These are phyloP conservation scores for Aspergillus sp. DNA, from an alignment of 2,329 filamentous ascomycete species.

Conservation along the genomic window DNA sequence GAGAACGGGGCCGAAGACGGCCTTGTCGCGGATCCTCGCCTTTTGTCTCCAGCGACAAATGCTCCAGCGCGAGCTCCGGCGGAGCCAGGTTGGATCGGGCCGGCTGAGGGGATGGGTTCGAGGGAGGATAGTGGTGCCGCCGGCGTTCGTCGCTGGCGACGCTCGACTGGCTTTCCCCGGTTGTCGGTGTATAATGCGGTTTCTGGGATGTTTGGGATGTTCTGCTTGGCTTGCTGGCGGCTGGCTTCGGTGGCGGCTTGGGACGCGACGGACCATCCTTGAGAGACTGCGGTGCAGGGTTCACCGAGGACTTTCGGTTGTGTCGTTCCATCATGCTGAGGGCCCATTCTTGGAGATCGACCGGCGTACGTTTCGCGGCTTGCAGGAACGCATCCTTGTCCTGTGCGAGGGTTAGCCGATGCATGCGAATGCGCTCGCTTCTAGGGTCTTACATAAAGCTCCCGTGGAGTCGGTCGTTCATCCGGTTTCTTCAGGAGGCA, in stretches of 20 bases:
- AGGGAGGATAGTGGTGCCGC: slow-evolving; percentile 13
- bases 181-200: slow-evolving; percentile 49
- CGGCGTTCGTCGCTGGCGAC: slow-evolving; percentile 23
- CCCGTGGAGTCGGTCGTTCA: slow-evolving; percentile 80
- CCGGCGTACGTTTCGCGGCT: slow-evolving; percentile 90
- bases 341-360: slow-evolving; percentile 89
- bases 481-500: slow-evolving; percentile 86
- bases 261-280: slow-evolving; percentile 40
- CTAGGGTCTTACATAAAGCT: slow-evolving; percentile 64
- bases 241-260: slow-evolving; percentile 25
- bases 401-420: slow-evolving; percentile 38
- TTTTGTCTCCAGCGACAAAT: slow-evolving; percentile 34
- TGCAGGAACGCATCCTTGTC: slow-evolving; percentile 91
- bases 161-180: slow-evolving; percentile 60
- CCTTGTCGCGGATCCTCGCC: slow-evolving; percentile 22
- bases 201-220: slow-evolving; percentile 12
- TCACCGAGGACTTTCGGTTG: slow-evolving; percentile 89
- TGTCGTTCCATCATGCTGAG: slow-evolving; percentile 87
- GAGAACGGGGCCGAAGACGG: slow-evolving; percentile 20
- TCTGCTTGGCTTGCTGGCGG: slow-evolving; percentile 15
- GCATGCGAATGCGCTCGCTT: not conserved
- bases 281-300: slow-evolving; percentile 70
- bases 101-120: slow-evolving; percentile 13
- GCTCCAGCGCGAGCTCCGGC: slow-evolving; percentile 33
- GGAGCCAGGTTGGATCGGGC: slow-evolving; percentile 21